Conservation (phyloP, 2,329 filamentous ascomycete genomes). For the Xylariaceae sp. region DNA sequence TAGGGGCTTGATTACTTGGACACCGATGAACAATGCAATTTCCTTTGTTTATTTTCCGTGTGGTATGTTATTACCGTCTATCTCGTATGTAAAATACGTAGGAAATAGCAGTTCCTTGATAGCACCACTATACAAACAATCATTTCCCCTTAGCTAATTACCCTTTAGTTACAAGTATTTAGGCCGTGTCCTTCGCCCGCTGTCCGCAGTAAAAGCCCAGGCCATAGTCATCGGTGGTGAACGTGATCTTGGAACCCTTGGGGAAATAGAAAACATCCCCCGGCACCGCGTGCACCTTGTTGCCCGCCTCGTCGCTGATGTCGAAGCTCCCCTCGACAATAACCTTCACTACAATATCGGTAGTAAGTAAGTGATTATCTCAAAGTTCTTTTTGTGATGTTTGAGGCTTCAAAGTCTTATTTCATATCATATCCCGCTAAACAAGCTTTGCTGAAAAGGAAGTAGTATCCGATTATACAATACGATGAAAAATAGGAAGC, state of each 20-base stretch:
- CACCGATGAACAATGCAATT: no score
- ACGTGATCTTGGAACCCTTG: slow-evolving; percentile 67
- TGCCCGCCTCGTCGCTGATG: slow-evolving; percentile 64
- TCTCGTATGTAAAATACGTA: no score
- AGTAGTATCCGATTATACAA: no score
- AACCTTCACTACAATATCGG: slow-evolving; percentile 58
- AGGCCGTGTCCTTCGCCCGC: slow-evolving; percentile 37
- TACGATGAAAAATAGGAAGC: neutral
- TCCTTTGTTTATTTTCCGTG: no score
- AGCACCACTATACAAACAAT: neutral
- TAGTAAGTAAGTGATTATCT: neutral
- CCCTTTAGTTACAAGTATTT: neutral
- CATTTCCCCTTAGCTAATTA: no score
- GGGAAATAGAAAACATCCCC: slow-evolving; percentile 73
- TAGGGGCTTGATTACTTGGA: no score
- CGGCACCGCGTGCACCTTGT: slow-evolving; percentile 58
- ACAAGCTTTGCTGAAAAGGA: no score
- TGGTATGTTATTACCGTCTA: no score
- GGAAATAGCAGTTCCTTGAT: no score
- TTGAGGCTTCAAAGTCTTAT: neutral
- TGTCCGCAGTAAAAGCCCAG: slow-evolving; percentile 60
- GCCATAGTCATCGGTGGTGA: slow-evolving; percentile 62
- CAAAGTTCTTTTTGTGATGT: neutral
- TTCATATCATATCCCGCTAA: no score
- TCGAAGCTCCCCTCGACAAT: slow-evolving; percentile 69